These are phyloP conservation scores for Aspergillus steynii DNA, from an alignment of 495 filamentous ascomycete species.

Conservation along the genomic window DNA sequence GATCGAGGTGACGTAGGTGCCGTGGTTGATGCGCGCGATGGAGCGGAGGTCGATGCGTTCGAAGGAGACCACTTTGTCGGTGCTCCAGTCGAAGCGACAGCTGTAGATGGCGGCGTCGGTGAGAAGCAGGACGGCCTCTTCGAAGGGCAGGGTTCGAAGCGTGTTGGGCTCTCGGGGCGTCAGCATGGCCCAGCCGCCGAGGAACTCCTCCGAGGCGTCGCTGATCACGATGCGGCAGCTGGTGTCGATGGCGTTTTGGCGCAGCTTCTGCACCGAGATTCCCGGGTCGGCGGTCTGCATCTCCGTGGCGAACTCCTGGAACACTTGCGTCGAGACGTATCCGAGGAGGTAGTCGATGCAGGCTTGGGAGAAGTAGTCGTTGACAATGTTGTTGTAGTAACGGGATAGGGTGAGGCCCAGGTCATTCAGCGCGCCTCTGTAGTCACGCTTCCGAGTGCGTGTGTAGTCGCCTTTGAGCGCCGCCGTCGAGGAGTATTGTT, in stretches of 20 bases:
- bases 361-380: constrained; percentile 93
- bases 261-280: constrained; percentile 76
- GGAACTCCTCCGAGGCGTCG: constrained; percentile 77
- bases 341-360: constrained; percentile 94
- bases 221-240: constrained; percentile 81
- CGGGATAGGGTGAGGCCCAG: constrained; percentile 79
- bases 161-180: constrained; percentile 67
- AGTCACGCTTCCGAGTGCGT: constrained; percentile 83
- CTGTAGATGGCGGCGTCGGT: constrained; percentile 83
- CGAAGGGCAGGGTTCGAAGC: constrained; percentile 66
- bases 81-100: constrained; percentile 87
- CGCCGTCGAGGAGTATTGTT: constrained; percentile 80
- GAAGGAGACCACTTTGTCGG: constrained; percentile 88
- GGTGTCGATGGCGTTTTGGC: constrained; percentile 86
- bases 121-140: constrained; percentile 81
- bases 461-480: constrained; percentile 96
- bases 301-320: constrained; percentile 86
- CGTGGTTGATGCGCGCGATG: constrained; percentile 67
- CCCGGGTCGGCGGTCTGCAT: constrained; percentile 88
- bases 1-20: constrained; percentile 87
- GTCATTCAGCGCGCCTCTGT: constrained; percentile 90
- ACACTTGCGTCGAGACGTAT: constrained; percentile 77
- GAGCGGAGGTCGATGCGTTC: constrained; percentile 80
- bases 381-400: constrained; percentile 77
- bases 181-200: constrained; percentile 80